Conservation (phyloP, 495 filamentous ascomycete genomes). For the Daldinia decipiens region DNA sequence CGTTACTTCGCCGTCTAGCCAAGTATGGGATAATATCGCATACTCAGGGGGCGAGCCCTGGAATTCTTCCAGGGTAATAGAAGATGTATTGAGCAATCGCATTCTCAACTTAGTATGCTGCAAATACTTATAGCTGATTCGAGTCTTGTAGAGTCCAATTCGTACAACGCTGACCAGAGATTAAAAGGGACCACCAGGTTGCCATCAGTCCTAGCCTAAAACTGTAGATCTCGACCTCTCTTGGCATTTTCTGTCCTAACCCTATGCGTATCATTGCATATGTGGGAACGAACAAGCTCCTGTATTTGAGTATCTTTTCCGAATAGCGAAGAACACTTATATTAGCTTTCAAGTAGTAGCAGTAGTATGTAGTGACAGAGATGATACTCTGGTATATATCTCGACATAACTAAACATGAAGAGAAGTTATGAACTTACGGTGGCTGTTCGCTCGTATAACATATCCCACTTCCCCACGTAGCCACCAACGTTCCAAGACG, state of each 20-base stretch:
- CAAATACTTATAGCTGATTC: neutral
- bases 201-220: neutral
- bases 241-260: neutral
- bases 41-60: neutral
- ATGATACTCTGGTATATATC: no score
- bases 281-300: no score
- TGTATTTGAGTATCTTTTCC: neutral
- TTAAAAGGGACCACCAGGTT: neutral
- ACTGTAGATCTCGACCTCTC: neutral
- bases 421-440: neutral
- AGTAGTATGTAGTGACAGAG: neutral
- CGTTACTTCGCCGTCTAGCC: slow-evolving; percentile 1
- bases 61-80: neutral
- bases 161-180: neutral
- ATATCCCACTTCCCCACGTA: neutral
- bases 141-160: neutral
- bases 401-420: neutral
- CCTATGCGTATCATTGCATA: neutral
- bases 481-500: neutral
- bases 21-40: slow-evolving; percentile 13
- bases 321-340: neutral
- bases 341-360: neutral
- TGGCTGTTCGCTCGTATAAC: neutral
- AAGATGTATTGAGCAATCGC: slow-evolving; percentile 2
- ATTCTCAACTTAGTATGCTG: slow-evolving; percentile 17